phyloP scores from a whole-genome alignment of 768 basidiomycete genomes.

The Boletus pseudo-olivaceus region DNA sequence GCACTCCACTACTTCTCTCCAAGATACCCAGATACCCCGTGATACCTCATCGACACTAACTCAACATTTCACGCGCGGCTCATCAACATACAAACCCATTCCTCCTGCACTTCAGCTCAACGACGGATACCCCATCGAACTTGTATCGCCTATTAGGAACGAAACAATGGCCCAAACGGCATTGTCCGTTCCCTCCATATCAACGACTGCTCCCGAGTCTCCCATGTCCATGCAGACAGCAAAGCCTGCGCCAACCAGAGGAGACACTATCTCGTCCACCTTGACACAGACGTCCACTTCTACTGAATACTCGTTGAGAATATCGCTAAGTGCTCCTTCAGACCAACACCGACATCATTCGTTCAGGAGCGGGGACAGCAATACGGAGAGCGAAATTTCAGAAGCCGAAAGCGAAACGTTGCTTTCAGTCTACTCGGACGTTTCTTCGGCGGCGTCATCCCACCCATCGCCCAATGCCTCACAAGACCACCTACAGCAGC shows the following conservation, averaged over 20 bases:
- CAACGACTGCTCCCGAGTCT: conserved; percentile 46
- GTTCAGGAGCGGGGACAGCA: conserved; percentile 23
- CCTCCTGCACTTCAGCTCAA: conserved; percentile 31
- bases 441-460: conserved; percentile 33
- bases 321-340: conserved; percentile 30
- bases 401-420: conserved; percentile 35
- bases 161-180: conserved; percentile 35
- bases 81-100: conserved; percentile 16
- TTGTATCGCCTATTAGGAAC: conserved; percentile 8
- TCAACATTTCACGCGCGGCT: conserved; percentile 1
- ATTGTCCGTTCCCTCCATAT: conserved; percentile 52
- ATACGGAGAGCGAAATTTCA: conserved; percentile 31
- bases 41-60: conserved; percentile 24
- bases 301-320: conserved; percentile 21
- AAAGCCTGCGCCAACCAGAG: conserved; percentile 13
- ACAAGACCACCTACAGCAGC: conserved; percentile 22
- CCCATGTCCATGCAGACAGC: conserved; percentile 26
- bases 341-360: conserved; percentile 18
- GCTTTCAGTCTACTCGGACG: conserved; percentile 31
- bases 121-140: conserved; percentile 18
- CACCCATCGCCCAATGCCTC: conserved; percentile 31
- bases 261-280: conserved; percentile 5
- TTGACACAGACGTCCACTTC: conserved; percentile 7
- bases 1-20: conserved; percentile 39
- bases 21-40: conserved; percentile 24